Evolutionary conservation across 805 yeast genomes (phyloP).

Genomic region (Kuraishia cidri): DNA sequence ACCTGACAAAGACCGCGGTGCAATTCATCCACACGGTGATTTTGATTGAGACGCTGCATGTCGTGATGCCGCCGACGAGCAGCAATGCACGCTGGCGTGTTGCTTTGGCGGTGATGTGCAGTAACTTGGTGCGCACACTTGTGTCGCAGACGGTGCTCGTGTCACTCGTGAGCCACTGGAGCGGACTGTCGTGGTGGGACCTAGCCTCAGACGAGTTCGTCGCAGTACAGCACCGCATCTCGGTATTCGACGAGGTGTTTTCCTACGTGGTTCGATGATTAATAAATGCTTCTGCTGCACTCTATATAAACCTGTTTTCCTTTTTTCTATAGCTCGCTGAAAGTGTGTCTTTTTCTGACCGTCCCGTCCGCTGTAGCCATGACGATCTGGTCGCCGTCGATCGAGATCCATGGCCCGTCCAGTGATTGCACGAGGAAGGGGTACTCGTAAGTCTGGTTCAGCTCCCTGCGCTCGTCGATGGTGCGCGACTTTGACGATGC

Average conservation of each 20-base stretch:
- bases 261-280: not conserved
- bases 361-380: constrained; percentile 32
- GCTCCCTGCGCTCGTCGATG: constrained; percentile 72
- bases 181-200: too few relatives aligned
- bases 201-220: too few relatives aligned
- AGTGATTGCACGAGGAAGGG: constrained; percentile 62
- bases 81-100: constrained; percentile 19
- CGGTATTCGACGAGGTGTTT: not conserved
- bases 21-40: constrained; percentile 19
- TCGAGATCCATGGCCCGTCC: constrained; percentile 81
- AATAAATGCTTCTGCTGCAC: not conserved
- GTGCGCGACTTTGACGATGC: constrained; percentile 32
- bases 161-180: not conserved
- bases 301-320: not conserved
- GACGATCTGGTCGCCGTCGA: constrained; percentile 47
- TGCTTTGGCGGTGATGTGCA: constrained; percentile 12
- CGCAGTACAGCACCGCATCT: not conserved
- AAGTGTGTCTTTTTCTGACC: constrained; percentile 15
- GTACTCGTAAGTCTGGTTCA: constrained; percentile 63
- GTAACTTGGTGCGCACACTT: constrained; percentile 13
- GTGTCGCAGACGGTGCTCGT: constrained; percentile 11
- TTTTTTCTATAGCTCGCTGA: constrained; percentile 1
- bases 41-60: constrained; percentile 21
- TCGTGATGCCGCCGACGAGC: constrained; percentile 14
- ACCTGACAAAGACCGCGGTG: constrained; percentile 21